These are phyloP conservation scores for Aspergillus viridinutans DNA, from an alignment of 2,329 filamentous ascomycete species.

Conservation along the genomic window DNA sequence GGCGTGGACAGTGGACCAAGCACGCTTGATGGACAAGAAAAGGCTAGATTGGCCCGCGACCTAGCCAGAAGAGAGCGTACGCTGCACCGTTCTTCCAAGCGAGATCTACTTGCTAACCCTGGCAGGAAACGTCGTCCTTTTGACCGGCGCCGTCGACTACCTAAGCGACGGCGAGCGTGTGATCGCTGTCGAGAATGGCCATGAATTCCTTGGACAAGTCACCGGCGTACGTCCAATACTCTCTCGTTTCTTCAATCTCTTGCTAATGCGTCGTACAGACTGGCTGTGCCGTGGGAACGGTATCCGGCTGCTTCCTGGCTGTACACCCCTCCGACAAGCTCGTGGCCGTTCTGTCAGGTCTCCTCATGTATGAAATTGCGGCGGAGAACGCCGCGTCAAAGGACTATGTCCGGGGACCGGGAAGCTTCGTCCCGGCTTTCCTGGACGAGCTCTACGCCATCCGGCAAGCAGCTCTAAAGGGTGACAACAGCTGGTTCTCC, in stretches of 20 bases:
- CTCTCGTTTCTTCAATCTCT: background rate
- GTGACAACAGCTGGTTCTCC: constrained; percentile 32
- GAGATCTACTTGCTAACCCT: background rate
- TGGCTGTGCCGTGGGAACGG: constrained; percentile 81
- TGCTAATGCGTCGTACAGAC: constrained; percentile 39
- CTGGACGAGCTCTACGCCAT: constrained; percentile 63
- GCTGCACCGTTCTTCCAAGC: background rate
- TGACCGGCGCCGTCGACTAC: constrained; percentile 77
- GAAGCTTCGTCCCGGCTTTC: constrained; percentile 81
- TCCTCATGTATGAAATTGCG: constrained; percentile 74
- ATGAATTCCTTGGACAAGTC: constrained; percentile 51
- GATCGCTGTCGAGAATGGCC: constrained; percentile 69
- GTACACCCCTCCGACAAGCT: constrained; percentile 61
- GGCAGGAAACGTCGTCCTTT: constrained; percentile 62
- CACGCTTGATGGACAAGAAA: constrained; percentile 50
- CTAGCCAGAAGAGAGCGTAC: constrained; percentile 63
- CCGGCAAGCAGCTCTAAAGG: constrained; percentile 29
- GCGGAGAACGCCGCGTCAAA: constrained; percentile 62
- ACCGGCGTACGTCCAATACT: constrained; percentile 35
- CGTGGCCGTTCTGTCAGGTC: constrained; percentile 66
- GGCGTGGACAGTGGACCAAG: constrained; percentile 76
- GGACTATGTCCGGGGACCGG: constrained; percentile 68
- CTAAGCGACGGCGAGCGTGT: constrained; percentile 70
- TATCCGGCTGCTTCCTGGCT: constrained; percentile 70
- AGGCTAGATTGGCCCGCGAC: constrained; percentile 58